These are phyloP conservation scores for Anthracocystis walkeri DNA, from an alignment of 1,284 basidiomycete species.

Conservation along the genomic window DNA sequence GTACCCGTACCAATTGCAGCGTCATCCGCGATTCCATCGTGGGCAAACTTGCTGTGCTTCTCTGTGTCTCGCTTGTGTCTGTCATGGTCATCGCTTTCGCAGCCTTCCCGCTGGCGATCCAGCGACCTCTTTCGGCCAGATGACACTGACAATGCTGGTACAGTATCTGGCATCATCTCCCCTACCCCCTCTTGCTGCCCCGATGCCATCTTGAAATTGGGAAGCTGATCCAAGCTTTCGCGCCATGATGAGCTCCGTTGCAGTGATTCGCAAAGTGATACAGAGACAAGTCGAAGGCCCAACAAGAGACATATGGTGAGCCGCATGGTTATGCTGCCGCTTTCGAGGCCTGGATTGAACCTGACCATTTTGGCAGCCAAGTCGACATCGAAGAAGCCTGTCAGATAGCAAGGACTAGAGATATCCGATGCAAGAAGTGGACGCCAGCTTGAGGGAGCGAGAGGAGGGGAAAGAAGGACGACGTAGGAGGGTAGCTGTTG, in stretches of 20 bases:
- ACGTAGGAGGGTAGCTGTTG: too few relatives aligned
- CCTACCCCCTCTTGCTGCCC: not conserved
- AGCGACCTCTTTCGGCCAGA: not conserved
- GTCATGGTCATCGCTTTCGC: not conserved
- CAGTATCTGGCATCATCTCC: not conserved
- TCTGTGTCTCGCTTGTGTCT: not conserved
- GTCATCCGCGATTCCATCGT: not conserved
- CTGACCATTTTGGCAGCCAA: slow-evolving; percentile 19
- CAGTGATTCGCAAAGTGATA: slow-evolving; percentile 5
- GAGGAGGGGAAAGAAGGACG: too few relatives aligned
- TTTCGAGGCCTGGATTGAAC: slow-evolving; percentile 8
- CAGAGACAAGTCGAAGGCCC: slow-evolving; percentile 23
- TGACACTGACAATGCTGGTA: not conserved
- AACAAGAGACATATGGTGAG: slow-evolving; percentile 21
- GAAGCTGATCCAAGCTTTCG: not conserved
- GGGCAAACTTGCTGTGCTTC: not conserved
- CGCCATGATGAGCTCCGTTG: not conserved
- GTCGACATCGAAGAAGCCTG: not conserved
- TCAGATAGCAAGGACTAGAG: not conserved
- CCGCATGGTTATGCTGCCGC: slow-evolving; percentile 21
- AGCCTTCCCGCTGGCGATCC: not conserved
- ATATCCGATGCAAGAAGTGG: not conserved
- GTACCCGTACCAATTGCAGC: not conserved
- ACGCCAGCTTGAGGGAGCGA: too few relatives aligned
- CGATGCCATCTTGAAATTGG: not conserved